Evolutionary conservation across 2,329 filamentous ascomycete species (phyloP).

Genomic region (Verticillium longisporum): DNA sequence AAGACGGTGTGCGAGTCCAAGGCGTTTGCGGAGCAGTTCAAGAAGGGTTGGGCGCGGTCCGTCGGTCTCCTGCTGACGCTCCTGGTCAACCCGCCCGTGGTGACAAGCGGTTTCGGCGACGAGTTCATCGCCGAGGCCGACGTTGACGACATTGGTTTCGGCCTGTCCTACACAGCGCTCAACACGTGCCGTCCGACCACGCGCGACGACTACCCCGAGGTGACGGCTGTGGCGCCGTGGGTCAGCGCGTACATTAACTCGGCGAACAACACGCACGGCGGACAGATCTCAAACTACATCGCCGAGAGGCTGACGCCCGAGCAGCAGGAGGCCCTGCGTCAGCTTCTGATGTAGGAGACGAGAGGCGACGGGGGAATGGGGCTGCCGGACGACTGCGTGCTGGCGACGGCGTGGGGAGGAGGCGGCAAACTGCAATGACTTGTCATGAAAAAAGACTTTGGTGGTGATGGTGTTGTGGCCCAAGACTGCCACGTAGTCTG

Average conservation of each 20-base stretch:
- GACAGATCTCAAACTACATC: constrained; percentile 65
- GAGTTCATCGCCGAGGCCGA: constrained; percentile 82
- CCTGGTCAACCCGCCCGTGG: constrained; percentile 75
- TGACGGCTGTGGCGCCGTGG: constrained; percentile 78
- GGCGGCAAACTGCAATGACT: not conserved
- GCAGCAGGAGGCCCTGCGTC: constrained; percentile 43
- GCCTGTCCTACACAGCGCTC: constrained; percentile 86
- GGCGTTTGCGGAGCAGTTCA: constrained; percentile 74
- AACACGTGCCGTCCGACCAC: constrained; percentile 77
- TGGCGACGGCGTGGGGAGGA: not conserved
- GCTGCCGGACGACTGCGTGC: not conserved
- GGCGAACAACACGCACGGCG: constrained; percentile 67
- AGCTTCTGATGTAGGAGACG: constrained; percentile 37
- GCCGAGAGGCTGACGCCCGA: constrained; percentile 62
- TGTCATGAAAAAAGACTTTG: not conserved
- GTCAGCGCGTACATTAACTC: constrained; percentile 71
- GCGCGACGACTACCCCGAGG: constrained; percentile 79
- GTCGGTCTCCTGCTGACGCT: constrained; percentile 85
- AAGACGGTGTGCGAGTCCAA: constrained; percentile 85
- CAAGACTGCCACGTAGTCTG: not conserved
- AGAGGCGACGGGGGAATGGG: not conserved
- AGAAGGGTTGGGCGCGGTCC: constrained; percentile 86
- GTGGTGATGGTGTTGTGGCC: not conserved
- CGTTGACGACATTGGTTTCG: constrained; percentile 91
- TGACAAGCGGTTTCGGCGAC: constrained; percentile 58